Base-by-base conservation (phyloP, 2,329 filamentous ascomycete genomes). In the Verticillium dahliae region DNA sequence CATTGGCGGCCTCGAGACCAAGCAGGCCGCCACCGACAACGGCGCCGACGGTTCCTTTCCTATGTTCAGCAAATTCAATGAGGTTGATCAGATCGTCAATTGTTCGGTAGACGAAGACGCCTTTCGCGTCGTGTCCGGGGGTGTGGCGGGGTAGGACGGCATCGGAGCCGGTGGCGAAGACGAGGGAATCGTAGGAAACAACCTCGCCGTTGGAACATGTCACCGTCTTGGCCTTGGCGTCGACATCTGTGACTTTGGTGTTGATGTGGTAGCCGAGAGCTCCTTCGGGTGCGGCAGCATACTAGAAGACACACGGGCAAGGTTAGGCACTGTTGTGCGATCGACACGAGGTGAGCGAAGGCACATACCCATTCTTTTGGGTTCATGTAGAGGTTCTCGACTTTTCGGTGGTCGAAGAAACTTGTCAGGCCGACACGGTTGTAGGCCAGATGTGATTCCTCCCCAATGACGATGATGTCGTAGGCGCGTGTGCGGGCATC, bases 321-420 rank as follows among this genome's bases (percentile, higher is more conserved):
- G 63, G 41, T 22, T 34, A 56, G 15, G 27, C 15, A n/a, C 22
- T 56, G 7, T 27, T 2, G 52, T 39, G 31, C 35, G 55, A 41
- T 11, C 35, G 55, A 41, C 10, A 11, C 50, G 65, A 1, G 33
- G 37, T 9, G 14, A 9, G 33, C 15, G n/a, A 9, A 9, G 38
- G 69, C 79, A 27, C 27, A 60, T 74, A 91, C 90, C 91, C 92
- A 96, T 81, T 91, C 88, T 67, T 85, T 80, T 0, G 91, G 89
- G 68, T 96, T 96, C 37, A 97, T 80, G 71, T 96, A 96, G n/a
- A 97, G 74, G 66, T 92, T 90, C 75, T 96, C 91, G 50, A 95
- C 89, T 67, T 89, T 84, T 59, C 92, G 84, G 75, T 96, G 91
- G 67, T 91, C 87, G 72, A 97, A 97, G 79, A 93, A 97, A 63